phyloP scores from a whole-genome alignment of 495 filamentous ascomycete species.

The Thermochaetoides thermophila region DNA sequence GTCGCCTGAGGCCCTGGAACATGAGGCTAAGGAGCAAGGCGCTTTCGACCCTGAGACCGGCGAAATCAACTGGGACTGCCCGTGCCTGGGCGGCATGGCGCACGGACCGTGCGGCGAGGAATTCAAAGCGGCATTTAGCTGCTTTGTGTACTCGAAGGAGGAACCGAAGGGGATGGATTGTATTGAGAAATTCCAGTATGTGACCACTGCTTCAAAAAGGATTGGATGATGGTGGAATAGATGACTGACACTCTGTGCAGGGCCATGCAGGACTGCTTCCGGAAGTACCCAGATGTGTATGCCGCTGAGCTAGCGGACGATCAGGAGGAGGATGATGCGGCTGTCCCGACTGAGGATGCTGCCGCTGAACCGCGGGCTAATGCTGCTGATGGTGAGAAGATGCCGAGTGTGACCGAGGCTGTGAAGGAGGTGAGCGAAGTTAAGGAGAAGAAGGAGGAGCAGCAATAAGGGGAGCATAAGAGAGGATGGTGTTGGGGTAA shows the following conservation, averaged over 20 bases:
- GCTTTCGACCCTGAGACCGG: conserved; percentile 97
- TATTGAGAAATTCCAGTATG: conserved; percentile 93
- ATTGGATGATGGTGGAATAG: background rate
- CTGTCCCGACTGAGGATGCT: conserved; percentile 7
- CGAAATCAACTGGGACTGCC: conserved; percentile 99
- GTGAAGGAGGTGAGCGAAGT: too few relatives aligned
- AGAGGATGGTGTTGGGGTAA: background rate
- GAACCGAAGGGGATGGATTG: conserved; percentile 99
- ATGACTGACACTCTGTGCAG: conserved; percentile 31
- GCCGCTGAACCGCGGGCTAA: too few relatives aligned
- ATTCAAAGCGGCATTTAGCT: conserved; percentile 90
- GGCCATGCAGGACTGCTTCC: conserved; percentile 95
- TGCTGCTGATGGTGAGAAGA: too few relatives aligned
- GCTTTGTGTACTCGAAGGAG: conserved; percentile 85
- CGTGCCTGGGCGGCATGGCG: conserved; percentile 94
- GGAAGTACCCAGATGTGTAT: conserved; percentile 79
- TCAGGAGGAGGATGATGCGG: conserved; percentile 35
- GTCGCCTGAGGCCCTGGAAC: conserved; percentile 48
- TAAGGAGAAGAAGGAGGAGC: too few relatives aligned
- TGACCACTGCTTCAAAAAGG: conserved; percentile 2
- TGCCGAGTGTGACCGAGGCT: too few relatives aligned
- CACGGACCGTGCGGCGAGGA: conserved; percentile 90
- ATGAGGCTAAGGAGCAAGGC: conserved; percentile 70
- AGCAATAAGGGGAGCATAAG: background rate
- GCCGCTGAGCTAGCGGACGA: conserved; percentile 79